Evolutionary conservation across 2,329 filamentous ascomycete species (phyloP).

Genomic region (Daldinia sp.): DNA sequence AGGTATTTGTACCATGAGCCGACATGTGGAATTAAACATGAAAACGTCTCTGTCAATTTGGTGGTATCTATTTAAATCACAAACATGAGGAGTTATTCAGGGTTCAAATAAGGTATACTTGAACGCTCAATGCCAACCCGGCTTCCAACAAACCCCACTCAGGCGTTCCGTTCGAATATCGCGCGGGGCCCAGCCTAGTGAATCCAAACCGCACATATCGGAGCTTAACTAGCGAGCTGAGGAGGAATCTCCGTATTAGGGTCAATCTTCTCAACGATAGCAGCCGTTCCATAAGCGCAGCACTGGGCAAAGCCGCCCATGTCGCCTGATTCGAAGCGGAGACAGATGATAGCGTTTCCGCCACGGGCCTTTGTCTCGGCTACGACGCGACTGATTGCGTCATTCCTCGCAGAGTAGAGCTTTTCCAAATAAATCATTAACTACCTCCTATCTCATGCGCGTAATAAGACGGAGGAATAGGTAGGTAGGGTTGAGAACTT

Average conservation of each 20-base stretch:
- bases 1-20: background rate
- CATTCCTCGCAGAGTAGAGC: constrained; percentile 69
- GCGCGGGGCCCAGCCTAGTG: background rate
- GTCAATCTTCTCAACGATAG: constrained; percentile 67
- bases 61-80: background rate
- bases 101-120: too few relatives aligned
- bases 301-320: constrained; percentile 68
- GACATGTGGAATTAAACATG: background rate
- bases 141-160: background rate
- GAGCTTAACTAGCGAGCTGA: constrained; percentile 33
- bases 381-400: constrained; percentile 67
- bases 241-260: constrained; percentile 36
- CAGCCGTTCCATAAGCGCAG: constrained; percentile 71
- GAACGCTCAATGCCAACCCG: too few relatives aligned
- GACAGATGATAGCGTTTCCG: constrained; percentile 70
- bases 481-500: constrained; percentile 22
- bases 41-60: background rate
- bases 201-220: background rate
- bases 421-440: constrained; percentile 24
- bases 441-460: background rate
- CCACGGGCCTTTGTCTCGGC: constrained; percentile 68
- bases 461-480: too few relatives aligned
- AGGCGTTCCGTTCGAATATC: background rate
- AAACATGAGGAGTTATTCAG: background rate
- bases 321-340: constrained; percentile 69